Evolutionary conservation across 2,329 filamentous ascomycete species (phyloP).

Genomic region (Beauveria bassiana): DNA sequence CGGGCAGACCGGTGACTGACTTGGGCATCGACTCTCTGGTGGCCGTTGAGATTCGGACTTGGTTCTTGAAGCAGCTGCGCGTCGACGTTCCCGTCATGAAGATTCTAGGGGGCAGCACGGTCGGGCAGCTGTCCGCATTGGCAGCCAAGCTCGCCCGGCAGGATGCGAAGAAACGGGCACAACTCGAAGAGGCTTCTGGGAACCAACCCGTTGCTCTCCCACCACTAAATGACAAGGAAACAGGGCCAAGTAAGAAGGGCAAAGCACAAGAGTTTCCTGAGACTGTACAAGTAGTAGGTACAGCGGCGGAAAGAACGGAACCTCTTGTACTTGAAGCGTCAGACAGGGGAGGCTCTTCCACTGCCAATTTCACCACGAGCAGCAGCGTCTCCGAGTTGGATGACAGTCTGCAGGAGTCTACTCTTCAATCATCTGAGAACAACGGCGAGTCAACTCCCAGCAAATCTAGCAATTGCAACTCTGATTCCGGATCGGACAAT

Average conservation of each 20-base stretch:
- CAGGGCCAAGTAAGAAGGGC: rapidly evolving
- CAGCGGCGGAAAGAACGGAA: neutral
- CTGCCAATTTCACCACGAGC: neutral
- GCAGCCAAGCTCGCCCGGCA: neutral
- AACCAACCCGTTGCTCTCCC: neutral
- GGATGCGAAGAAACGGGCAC: neutral
- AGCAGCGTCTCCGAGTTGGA: neutral
- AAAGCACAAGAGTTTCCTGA: neutral
- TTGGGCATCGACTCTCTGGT: constrained; percentile 24
- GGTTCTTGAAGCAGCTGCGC: constrained; percentile 37
- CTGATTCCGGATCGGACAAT: neutral
- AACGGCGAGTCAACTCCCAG: neutral
- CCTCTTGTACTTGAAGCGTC: neutral
- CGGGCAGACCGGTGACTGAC: constrained; percentile 11
- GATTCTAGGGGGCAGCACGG: constrained; percentile 20
- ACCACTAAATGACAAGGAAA: neutral
- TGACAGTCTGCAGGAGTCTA: neutral
- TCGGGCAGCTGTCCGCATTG: neutral
- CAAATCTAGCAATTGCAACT: neutral
- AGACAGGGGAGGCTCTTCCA: neutral
- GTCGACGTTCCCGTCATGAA: constrained; percentile 39
- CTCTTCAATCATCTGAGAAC: neutral
- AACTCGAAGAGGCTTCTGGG: neutral
- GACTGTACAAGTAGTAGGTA: no score
- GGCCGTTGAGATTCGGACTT: constrained; percentile 33